Base-by-base conservation (phyloP, 2,329 filamentous ascomycete genomes). In the Juglanconis oblonga region DNA sequence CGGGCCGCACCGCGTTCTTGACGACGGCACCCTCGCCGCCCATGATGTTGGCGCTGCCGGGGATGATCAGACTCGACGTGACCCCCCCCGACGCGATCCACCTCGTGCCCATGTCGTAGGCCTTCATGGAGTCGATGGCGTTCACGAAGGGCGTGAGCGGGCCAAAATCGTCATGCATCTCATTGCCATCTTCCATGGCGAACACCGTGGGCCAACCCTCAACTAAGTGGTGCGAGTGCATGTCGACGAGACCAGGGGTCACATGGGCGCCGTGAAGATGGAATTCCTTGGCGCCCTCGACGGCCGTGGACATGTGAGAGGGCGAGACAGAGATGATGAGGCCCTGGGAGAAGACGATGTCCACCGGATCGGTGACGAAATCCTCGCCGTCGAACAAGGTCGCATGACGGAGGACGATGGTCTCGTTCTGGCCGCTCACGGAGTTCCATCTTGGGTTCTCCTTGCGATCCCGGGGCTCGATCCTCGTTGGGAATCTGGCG, bases 31-130 rank as follows among this genome's bases (percentile, higher is more conserved):
- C 77, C 67, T 80, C 77, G 8, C 77, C 77, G n/a, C 74, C 76
- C 64, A 79, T 77, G 57, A 77, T 73, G 61, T 79, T 80, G 38
- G 72, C 73, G 3, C 73, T 74, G 5, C 77, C 77, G 1, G 77
- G 76, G 29, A 79, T 67, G 40, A 79, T 69, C n/a, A 80, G 70
- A n/a, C 76, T 77, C 3, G 75, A 73, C 1, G 77, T 79, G 24
- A 79, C 70, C 31, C 77, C 78, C 8, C 78, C 78, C 5, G 76
- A 77, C 8, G 74, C 72, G 59, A 79, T 74, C 24, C 76, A 65
- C 5, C 53, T 65, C 3, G 72, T 73, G 10, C 70, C 74, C 24
- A 62, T 59, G 62, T 79, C 77, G 57, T 77, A 74, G 0, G 74
- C 68, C 66, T 79, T 79, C 38, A 80, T 68, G 10, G 69, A 71